Conservation (phyloP, 2,329 filamentous ascomycete genomes). For the Clonostachys solani region DNA sequence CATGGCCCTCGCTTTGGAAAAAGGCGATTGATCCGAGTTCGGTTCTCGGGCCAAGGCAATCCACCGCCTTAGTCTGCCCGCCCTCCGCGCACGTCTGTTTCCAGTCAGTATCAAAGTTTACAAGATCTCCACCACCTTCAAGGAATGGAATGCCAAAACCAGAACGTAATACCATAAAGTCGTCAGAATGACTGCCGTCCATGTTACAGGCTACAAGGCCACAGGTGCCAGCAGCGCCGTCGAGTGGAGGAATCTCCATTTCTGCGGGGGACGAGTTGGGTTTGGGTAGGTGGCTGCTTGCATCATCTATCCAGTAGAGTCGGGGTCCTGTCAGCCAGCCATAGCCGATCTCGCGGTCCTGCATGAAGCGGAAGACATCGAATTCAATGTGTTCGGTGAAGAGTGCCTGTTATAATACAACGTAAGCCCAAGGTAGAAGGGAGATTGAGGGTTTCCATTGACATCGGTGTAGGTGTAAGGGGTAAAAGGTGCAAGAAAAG, state of each 20-base stretch:
- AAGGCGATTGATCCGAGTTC: constrained; percentile 48
- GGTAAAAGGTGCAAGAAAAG: neutral
- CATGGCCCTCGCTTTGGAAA: constrained; percentile 42
- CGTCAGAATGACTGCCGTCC: too few species aligned
- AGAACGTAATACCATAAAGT: too few species aligned
- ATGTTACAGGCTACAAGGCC: too few species aligned
- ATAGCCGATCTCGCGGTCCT: constrained; percentile 78
- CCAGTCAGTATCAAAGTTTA: constrained; percentile 3
- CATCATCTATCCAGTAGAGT: too few species aligned
- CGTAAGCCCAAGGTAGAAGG: neutral
- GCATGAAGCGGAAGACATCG: constrained; percentile 83
- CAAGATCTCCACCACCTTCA: neutral
- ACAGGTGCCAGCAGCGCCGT: too few species aligned
- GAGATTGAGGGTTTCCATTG: neutral
- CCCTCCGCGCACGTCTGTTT: constrained; percentile 4
- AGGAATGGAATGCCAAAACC: too few species aligned
- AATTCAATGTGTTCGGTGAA: constrained; percentile 66
- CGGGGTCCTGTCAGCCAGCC: constrained; percentile 29
- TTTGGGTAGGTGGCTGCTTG: too few species aligned
- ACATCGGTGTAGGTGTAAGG: neutral
- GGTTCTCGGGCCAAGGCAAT: constrained; percentile 43
- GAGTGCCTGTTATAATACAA: constrained; percentile 34
- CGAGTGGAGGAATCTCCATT: too few species aligned
- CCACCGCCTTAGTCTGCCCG: neutral
- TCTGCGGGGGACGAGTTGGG: too few species aligned